A percentile compares a stretch with the other conserved stretches of the same genome.
phyloP scores from a whole-genome alignment of 2,329 filamentous ascomycete genomes.

The Colletotrichum sidae region DNA sequence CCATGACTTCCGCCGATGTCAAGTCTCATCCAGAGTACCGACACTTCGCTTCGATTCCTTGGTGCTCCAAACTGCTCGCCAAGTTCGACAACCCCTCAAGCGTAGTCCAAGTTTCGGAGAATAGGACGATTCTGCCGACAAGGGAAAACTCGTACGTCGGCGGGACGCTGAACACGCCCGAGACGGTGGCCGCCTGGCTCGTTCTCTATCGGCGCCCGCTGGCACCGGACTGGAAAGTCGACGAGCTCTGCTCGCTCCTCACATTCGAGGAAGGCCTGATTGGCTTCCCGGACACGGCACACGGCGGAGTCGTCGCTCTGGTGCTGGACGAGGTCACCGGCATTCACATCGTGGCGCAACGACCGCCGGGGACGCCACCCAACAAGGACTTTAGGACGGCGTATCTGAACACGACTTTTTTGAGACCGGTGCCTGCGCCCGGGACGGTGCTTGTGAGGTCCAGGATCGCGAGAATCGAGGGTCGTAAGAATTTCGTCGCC shows the following conservation, averaged over 20 bases:
- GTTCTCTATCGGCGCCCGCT: constrained; percentile 44
- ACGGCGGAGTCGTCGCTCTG: constrained; percentile 52
- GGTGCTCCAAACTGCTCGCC: constrained; percentile 47
- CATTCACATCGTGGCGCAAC: constrained; percentile 50
- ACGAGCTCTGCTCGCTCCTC: constrained; percentile 46
- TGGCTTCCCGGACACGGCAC: constrained; percentile 47
- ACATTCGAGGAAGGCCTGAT: constrained; percentile 48
- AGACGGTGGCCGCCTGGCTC: constrained; percentile 50
- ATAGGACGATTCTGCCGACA: constrained; percentile 30
- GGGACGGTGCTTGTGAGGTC: constrained; percentile 47
- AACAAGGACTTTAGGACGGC: constrained; percentile 48
- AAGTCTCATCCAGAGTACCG: constrained; percentile 28
- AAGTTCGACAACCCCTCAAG: constrained; percentile 42
- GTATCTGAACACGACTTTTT: constrained; percentile 48
- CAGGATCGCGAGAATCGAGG: constrained; percentile 46
- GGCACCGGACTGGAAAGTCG: constrained; percentile 43
- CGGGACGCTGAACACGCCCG: constrained; percentile 44
- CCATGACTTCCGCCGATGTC: constrained; percentile 12
- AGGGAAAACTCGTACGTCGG: constrained; percentile 49
- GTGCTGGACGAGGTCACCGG: constrained; percentile 53
- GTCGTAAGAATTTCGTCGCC: constrained; percentile 48
- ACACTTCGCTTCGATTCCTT: constrained; percentile 51
- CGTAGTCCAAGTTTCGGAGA: constrained; percentile 24
- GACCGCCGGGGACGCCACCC: constrained; percentile 45
- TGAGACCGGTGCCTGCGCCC: constrained; percentile 46